A percentile compares a stretch with the other conserved stretches of the same genome.
Conservation (phyloP, 495 filamentous ascomycete genomes). For the Tuber magnatum region DNA sequence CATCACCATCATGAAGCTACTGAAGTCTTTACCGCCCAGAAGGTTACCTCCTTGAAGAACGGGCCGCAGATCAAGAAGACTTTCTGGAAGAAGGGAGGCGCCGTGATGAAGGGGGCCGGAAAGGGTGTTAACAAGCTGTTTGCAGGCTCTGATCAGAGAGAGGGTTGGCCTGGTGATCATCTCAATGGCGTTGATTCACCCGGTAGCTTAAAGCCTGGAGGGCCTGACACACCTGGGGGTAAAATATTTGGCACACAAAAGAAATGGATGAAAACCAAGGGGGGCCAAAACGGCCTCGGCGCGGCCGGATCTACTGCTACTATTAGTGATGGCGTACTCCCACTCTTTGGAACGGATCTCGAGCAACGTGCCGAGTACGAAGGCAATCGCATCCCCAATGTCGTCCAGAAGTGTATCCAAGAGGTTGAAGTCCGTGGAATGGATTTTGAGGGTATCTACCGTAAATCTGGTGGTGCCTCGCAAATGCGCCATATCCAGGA, state of each 20-base stretch:
- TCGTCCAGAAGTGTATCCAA: conserved; percentile 90
- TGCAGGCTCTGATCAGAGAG: conserved; percentile 44
- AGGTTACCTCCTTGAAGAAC: conserved; percentile 54
- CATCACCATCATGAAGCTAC: conserved; percentile 48
- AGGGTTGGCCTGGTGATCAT: conserved; percentile 50
- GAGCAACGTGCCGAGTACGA: conserved; percentile 80
- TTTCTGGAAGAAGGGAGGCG: conserved; percentile 96
- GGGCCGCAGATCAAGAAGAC: conserved; percentile 56
- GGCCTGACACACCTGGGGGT: conserved; percentile 41
- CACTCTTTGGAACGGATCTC: conserved; percentile 86
- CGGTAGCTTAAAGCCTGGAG: conserved; percentile 25
- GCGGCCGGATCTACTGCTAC: conserved; percentile 24
- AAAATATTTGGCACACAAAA: conserved; percentile 40
- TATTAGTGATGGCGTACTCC: conserved; percentile 28
- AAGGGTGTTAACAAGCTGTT: conserved; percentile 68
- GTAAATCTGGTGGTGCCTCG: conserved; percentile 86
- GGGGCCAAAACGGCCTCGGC: conserved; percentile 22
- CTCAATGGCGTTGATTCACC: conserved; percentile 36
- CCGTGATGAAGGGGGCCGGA: conserved; percentile 83
- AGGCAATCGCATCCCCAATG: conserved; percentile 76
- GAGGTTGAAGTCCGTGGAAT: conserved; percentile 96
- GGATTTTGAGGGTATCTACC: conserved; percentile 96
- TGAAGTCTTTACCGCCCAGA: conserved; percentile 69
- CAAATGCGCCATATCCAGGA: conserved; percentile 81
- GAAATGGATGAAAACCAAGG: conserved; percentile 38